Evolutionary conservation across 441 rosid species (phyloP).

Genomic region (Jatropha multifida): DNA sequence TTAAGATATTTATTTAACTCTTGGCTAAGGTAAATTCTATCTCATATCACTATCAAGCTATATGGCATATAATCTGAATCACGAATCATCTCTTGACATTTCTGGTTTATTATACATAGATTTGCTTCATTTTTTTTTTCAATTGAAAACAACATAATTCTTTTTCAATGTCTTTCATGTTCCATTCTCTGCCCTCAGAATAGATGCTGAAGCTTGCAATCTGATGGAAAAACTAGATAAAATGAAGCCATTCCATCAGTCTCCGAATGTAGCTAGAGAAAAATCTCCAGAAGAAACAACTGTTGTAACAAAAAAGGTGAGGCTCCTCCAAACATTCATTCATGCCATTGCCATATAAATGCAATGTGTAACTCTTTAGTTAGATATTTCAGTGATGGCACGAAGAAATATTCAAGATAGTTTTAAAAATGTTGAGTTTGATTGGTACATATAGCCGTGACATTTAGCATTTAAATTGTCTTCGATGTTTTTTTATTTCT

Average conservation of each 20-base stretch:
- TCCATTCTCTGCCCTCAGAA: constrained; percentile 64
- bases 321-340: constrained; percentile 17
- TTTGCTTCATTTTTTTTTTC: no score
- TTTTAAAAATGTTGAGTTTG: not conserved
- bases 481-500: not conserved
- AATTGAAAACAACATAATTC: not conserved
- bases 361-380: not conserved
- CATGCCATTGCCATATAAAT: constrained; percentile 6
- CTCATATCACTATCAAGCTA: not conserved
- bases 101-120: not conserved
- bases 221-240: constrained; percentile 67
- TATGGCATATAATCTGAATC: not conserved
- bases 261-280: constrained; percentile 35
- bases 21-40: not conserved
- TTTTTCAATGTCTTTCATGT: constrained; percentile 20
- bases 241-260: constrained; percentile 35
- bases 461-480: not conserved
- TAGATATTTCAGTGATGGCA: not conserved
- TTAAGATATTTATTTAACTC: not conserved
- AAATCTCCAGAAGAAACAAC: constrained; percentile 39
- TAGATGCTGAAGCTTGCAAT: constrained; percentile 75
- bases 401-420: not conserved
- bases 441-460: not conserved
- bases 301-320: constrained; percentile 54
- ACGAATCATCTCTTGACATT: not conserved